phyloP scores from a whole-genome alignment of 1,284 basidiomycete species.

The Veloboletus limbatus region DNA sequence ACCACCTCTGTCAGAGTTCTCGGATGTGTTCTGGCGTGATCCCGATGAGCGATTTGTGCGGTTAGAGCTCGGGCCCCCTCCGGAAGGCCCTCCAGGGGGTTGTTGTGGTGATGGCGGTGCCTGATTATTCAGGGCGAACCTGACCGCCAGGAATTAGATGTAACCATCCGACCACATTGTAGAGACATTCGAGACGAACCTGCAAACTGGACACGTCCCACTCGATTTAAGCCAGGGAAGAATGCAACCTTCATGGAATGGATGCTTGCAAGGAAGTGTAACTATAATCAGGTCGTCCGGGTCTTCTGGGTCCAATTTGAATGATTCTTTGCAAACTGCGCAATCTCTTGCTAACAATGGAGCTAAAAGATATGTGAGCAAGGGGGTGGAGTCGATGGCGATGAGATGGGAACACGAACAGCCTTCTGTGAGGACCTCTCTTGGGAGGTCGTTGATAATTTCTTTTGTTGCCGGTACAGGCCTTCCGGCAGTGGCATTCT shows the following conservation, averaged over 20 bases:
- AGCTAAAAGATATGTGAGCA: slow-evolving; percentile 37
- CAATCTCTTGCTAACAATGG: slow-evolving; percentile 63
- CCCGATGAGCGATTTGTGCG: slow-evolving; percentile 18
- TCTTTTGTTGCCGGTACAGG: slow-evolving; percentile 77
- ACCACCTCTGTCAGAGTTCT: slow-evolving; percentile 19
- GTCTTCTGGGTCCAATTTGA: slow-evolving; percentile 62
- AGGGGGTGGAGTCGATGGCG: no score
- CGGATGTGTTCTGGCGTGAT: slow-evolving; percentile 17
- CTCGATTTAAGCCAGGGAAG: slow-evolving; percentile 79
- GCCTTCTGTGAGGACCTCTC: slow-evolving; percentile 56
- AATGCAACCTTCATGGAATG: slow-evolving; percentile 81
- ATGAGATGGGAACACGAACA: slow-evolving; percentile 50
- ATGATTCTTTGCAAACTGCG: slow-evolving; percentile 78
- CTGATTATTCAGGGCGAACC: slow-evolving; percentile 28
- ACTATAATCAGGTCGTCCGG: slow-evolving; percentile 68
- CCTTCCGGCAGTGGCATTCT: slow-evolving; percentile 59
- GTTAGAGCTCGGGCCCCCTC: slow-evolving; percentile 15
- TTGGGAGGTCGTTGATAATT: slow-evolving; percentile 57
- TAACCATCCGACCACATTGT: slow-evolving; percentile 49
- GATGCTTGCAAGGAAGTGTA: slow-evolving; percentile 75
- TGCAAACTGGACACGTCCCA: slow-evolving; percentile 83
- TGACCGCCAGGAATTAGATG: slow-evolving; percentile 19
- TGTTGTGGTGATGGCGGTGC: slow-evolving; percentile 29
- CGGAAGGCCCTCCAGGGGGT: slow-evolving; percentile 17
- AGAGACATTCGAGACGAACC: slow-evolving; percentile 42